Evolutionary conservation across 164 flowering plant species (phyloP).

Genomic region (Chimonanthus praecox): DNA sequence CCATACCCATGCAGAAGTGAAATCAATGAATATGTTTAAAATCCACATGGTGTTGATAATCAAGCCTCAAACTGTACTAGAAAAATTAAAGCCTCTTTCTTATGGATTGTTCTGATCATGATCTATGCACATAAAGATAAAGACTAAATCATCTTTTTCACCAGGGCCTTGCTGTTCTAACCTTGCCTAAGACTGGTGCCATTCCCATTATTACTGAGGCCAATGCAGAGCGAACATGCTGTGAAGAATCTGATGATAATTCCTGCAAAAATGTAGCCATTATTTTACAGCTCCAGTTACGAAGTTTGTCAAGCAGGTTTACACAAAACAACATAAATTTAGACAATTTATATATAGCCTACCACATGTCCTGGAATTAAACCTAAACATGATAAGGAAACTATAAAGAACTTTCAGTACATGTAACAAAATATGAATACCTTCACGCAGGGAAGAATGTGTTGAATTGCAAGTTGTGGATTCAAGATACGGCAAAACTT

Average conservation of each 20-base stretch:
- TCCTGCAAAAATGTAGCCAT: conserved; percentile 42
- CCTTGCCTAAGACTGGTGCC: conserved; percentile 99
- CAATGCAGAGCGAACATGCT: conserved; percentile 97
- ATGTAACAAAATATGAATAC: conserved; percentile 23
- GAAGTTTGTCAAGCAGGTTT: background rate
- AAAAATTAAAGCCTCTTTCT: background rate
- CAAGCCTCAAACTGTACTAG: background rate
- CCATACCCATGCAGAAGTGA: too few relatives aligned
- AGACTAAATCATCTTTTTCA: background rate
- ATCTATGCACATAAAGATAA: background rate
- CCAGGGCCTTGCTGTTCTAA: conserved; percentile 12
- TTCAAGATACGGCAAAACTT: conserved; percentile 85
- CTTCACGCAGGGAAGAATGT: conserved; percentile 98
- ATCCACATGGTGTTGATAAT: background rate
- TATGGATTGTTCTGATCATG: background rate
- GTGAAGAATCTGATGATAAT: conserved; percentile 96
- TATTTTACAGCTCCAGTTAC: background rate
- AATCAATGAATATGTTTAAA: background rate
- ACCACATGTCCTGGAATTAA: background rate
- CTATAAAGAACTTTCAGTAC: background rate
- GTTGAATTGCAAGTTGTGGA: conserved; percentile 92
- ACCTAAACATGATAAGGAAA: background rate
- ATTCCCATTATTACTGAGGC: conserved; percentile 99
- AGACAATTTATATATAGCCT: background rate
- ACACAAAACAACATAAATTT: background rate